Percentiles rank a stretch among this genome's conserved stretches.
Evolutionary conservation across 352 stramenopile species (phyloP).

Genomic region (Chrysophaeum taylorii): DNA sequence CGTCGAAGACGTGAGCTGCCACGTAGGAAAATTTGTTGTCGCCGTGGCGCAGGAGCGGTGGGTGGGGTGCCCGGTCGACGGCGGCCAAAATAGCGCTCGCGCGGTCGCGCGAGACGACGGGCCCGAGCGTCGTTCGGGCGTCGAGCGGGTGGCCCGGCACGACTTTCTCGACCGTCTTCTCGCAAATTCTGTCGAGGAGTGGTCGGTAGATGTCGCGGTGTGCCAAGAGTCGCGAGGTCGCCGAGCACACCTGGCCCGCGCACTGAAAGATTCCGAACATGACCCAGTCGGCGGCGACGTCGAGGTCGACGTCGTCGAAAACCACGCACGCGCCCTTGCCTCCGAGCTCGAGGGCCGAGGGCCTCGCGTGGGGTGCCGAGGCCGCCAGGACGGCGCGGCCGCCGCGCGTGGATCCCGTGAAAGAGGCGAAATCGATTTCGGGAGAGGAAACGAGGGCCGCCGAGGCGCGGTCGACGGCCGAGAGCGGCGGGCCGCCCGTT

Average conservation of each 20-base stretch:
- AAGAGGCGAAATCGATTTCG: constrained; percentile 29
- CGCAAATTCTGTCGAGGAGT: constrained; percentile 20
- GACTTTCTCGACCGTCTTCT: constrained; percentile 20
- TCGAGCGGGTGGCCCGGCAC: background rate
- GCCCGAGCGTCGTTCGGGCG: background rate
- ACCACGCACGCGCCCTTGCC: constrained; percentile 30
- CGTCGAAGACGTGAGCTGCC: constrained; percentile 25
- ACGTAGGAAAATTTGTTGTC: constrained; percentile 25
- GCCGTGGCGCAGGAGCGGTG: constrained; percentile 24
- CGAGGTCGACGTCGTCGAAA: constrained; percentile 23
- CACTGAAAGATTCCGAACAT: constrained; percentile 26
- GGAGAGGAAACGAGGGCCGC: constrained; percentile 23
- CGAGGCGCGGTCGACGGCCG: background rate
- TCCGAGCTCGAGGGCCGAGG: constrained; percentile 31
- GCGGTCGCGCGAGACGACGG: background rate
- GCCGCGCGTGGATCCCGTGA: constrained; percentile 28
- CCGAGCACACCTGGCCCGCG: constrained; percentile 32
- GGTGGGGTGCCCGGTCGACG: constrained; percentile 26
- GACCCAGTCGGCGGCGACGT: constrained; percentile 18
- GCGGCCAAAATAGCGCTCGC: background rate
- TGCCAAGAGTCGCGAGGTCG: constrained; percentile 32
- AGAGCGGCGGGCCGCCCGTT: constrained; percentile 20
- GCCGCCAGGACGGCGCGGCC: constrained; percentile 23
- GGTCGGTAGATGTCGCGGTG: constrained; percentile 29
- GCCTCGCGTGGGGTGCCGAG: constrained; percentile 21